These are phyloP conservation scores for Sphaerosporella brunnea DNA, from an alignment of 495 filamentous ascomycete genomes.

Conservation along the genomic window DNA sequence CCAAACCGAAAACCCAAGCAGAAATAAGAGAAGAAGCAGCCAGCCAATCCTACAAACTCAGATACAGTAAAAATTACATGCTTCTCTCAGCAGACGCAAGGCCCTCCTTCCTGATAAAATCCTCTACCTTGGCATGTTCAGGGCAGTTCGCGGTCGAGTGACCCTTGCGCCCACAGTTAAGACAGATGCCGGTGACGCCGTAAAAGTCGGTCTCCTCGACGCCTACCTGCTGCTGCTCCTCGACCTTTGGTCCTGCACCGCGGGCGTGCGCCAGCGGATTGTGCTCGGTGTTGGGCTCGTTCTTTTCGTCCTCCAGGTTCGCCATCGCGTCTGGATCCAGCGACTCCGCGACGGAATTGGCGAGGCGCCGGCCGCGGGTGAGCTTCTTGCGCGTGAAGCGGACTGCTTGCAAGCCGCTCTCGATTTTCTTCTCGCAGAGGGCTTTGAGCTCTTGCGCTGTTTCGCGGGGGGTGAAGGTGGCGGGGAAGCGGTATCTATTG, in stretches of 20 bases:
- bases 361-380: not conserved
- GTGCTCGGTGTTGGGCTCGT: not conserved
- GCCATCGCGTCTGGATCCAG: not conserved
- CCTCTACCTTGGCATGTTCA: no score
- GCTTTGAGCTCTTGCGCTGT: conserved; percentile 66
- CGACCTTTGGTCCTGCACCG: not conserved
- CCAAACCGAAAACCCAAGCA: no score
- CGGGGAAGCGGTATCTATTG: conserved; percentile 43
- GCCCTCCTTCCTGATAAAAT: no score
- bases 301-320: not conserved
- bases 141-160: not conserved
- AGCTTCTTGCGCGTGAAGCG: conserved; percentile 2
- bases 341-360: not conserved
- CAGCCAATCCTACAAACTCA: no score
- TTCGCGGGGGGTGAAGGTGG: conserved; percentile 59
- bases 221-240: not conserved
- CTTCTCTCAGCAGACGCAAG: no score
- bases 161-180: not conserved
- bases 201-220: not conserved
- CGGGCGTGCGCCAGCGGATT: not conserved
- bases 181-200: not conserved
- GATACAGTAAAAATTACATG: no score
- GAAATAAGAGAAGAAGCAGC: no score
- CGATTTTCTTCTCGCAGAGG: conserved; percentile 62
- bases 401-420: conserved; percentile 35